phyloP scores from a whole-genome alignment of 2,329 filamentous ascomycete genomes.

The Cladophialophora exuberans region DNA sequence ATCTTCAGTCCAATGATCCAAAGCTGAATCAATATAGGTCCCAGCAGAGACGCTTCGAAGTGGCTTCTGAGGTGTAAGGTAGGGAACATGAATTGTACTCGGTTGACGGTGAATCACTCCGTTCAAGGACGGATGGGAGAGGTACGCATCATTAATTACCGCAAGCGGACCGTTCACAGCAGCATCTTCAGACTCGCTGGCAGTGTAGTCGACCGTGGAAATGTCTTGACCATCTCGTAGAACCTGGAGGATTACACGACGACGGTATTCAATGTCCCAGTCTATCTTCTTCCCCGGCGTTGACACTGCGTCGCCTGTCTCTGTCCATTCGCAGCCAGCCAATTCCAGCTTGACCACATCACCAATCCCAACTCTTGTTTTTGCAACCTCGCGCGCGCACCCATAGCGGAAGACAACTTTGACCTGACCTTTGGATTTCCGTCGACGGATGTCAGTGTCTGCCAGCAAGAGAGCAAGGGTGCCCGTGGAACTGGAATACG shows the following conservation, averaged over 20 bases:
- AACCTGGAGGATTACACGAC: conserved; percentile 15
- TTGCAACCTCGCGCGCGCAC: conserved; percentile 70
- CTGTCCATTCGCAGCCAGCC: conserved; percentile 67
- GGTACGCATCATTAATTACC: background rate
- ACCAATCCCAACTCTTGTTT: conserved; percentile 72
- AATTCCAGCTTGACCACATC: conserved; percentile 74
- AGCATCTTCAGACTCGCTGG: conserved; percentile 4
- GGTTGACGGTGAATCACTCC: conserved; percentile 5
- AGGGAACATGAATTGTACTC: conserved; percentile 22
- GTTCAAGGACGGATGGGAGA: background rate
- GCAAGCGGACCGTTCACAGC: background rate
- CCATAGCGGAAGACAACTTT: conserved; percentile 74
- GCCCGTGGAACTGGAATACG: conserved; percentile 77
- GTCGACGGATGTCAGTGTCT: conserved; percentile 80
- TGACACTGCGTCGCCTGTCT: conserved; percentile 53
- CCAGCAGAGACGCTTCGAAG: conserved; percentile 4
- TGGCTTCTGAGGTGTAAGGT: conserved; percentile 23
- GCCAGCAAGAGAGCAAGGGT: conserved; percentile 79
- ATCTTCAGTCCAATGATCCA: conserved; percentile 64
- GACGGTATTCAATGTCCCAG: conserved; percentile 58
- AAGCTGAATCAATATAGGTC: conserved; percentile 25
- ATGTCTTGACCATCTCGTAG: conserved; percentile 4
- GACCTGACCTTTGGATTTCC: conserved; percentile 76
- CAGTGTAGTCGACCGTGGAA: conserved; percentile 17
- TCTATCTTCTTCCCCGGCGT: conserved; percentile 61